Evolutionary conservation across 148 eudicot genomes (phyloP), one percentile per base, ranked within the genome.

Genomic region (Salicornia ramosissima): DNA sequence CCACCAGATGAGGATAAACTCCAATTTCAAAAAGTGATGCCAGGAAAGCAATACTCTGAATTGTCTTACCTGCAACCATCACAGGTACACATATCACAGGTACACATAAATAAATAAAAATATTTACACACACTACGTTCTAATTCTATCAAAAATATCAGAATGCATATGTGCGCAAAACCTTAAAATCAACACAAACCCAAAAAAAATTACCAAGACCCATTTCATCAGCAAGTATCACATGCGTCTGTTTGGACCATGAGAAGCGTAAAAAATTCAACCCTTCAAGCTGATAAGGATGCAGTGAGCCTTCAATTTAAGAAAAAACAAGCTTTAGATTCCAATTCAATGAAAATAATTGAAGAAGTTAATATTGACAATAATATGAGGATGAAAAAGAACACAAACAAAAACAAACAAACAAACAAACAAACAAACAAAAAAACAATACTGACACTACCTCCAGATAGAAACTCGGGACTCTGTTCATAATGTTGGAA

Each of bases 181-280:
- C 28, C 56, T 16, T 19, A 68, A 13, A 60, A 49, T 56, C 8
- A 25, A 31, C 34, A 62, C 13, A 64, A 59, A 57, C 14, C 46
- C 22, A 36, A 3, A 63, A 59, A 18, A n/a, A 31, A 29, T 70
- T 77, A 94, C 99, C 99, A 76, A 94, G 92, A 67, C 99, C 99
- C 99, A 94, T 91, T 74, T 94, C 99, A 81, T 94, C 99, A 31
- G 99, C 99, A 75, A 94, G 97, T 77, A 94, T 91, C 77, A 94
- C 97, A 77, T 91, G 99, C 16, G 99, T 94, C 75, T 89, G 90
- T 75, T 94, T 94, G 62, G 90, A 84, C 93, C 97, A 94, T 51
- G 99, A 84, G 78, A 81, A 94, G 46, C 99, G 97, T 75, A 94
- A 80, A 82, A 94, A 94, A 74, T 94, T 94, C 87, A 94, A 73